Evolutionary conservation across 2,329 filamentous ascomycete species (phyloP), one percentile per base, ranked within the genome.

Genomic region (Paecilomyces sp.): DNA sequence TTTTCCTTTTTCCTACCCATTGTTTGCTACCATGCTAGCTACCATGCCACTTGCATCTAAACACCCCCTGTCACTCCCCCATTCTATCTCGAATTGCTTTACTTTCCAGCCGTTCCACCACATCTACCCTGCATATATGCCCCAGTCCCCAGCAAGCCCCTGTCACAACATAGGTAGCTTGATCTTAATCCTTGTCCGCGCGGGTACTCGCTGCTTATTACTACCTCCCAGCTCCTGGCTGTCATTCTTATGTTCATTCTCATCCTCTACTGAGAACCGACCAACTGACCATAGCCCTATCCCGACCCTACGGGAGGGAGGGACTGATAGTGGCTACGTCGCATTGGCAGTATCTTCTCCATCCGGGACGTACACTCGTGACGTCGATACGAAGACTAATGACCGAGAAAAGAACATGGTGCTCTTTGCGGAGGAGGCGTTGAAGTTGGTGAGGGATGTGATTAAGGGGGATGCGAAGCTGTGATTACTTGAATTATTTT

Each of bases 321-420:
- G 25, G 25, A 28, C 25, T 28, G 6, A 28, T 56, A 82, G 80
- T 8, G 85, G 85, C 1, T 88, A 87, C 76, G 83, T 87, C 30
- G 85, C 85, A 15, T 69, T 88, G 41, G 85, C 85, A n/a, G 82
- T 88, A 7, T 80, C 80, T 24, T 78, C 77, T 13, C 78, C 82
- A 18, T 72, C 72, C n/a, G 83, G 80, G 0, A 80, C 76, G 0
- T 77, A 79, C 60, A 82, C 77, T 57, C 79, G 77, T 58, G 85
- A 88, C 70, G 66, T 84, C 30, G 78, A 83, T 57, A 87, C 85
- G 1, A 82, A 80, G 7, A 70, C 80, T 25, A 80, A 77, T 8
- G 80, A 87, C 66, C 74, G 85, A 59, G 80, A 83, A 67, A 80
- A 65, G 56, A 88, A 88, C 67, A 88, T 88, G 85, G 77, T 87